phyloP scores from a whole-genome alignment of 2,329 filamentous ascomycete genomes.

The Podosphaera aphanis region DNA sequence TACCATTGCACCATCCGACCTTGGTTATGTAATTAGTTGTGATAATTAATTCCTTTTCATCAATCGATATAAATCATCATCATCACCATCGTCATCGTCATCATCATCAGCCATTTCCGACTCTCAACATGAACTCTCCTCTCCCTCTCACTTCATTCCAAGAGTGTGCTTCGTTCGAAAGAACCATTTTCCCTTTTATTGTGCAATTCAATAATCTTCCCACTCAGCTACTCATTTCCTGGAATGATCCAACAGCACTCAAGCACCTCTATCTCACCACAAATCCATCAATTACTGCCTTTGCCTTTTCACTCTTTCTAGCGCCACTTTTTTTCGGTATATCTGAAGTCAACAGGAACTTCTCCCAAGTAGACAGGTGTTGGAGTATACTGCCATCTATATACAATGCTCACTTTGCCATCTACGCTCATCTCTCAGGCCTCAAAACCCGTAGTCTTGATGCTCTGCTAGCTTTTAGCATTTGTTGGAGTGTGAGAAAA shows the following conservation, averaged over 20 bases:
- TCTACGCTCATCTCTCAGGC: slow-evolving; percentile 60
- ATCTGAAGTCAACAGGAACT: slow-evolving; percentile 77
- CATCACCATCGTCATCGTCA: neutral
- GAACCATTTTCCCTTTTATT: slow-evolving; percentile 53
- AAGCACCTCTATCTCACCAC: slow-evolving; percentile 56
- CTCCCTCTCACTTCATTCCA: slow-evolving; percentile 44
- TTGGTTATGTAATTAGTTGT: no score
- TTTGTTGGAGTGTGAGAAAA: slow-evolving; percentile 56
- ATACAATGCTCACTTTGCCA: slow-evolving; percentile 62
- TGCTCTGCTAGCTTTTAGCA: slow-evolving; percentile 43
- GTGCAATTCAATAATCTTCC: slow-evolving; percentile 49
- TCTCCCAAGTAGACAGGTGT: slow-evolving; percentile 81
- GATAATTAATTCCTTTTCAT: no score
- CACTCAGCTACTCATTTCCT: slow-evolving; percentile 33
- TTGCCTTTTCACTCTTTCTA: slow-evolving; percentile 50
- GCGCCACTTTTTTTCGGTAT: slow-evolving; percentile 47
- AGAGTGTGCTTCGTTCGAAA: slow-evolving; percentile 55
- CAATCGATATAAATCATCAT: no score
- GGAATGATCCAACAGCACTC: slow-evolving; percentile 36
- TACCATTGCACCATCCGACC: no score
- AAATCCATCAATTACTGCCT: slow-evolving; percentile 59
- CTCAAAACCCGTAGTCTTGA: slow-evolving; percentile 49
- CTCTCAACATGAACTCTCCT: slow-evolving; percentile 43
- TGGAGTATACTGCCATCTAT: slow-evolving; percentile 80
- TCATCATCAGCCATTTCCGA: neutral